Conservation (phyloP, 169 alveolate species). For the Cryptosporidium xiaoi region DNA sequence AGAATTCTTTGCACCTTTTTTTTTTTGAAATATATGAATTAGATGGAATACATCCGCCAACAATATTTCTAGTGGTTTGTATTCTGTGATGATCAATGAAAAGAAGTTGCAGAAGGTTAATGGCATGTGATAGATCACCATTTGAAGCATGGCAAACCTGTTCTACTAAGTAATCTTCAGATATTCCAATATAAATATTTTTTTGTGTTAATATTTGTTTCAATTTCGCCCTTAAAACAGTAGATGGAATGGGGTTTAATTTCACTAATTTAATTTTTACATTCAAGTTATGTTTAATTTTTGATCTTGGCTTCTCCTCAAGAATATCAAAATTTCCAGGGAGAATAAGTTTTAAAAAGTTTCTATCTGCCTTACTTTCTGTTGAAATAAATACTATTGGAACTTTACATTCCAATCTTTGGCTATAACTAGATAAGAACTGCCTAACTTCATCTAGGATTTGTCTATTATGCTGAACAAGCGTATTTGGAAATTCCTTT, state of each 20-base stretch:
- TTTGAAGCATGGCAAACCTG: slow-evolving; percentile 29
- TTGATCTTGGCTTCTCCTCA: background rate
- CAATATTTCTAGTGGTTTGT: background rate
- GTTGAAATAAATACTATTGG: slow-evolving; percentile 50
- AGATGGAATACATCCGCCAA: background rate
- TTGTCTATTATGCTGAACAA: slow-evolving; percentile 19
- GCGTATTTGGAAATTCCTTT: slow-evolving; percentile 61
- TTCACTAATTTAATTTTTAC: slow-evolving; percentile 8
- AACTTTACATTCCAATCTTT: background rate
- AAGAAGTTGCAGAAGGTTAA: slow-evolving; percentile 38
- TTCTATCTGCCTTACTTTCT: slow-evolving; percentile 25
- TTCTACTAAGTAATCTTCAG: slow-evolving; percentile 4
- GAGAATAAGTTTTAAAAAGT: slow-evolving; percentile 27
- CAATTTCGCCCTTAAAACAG: slow-evolving; percentile 21
- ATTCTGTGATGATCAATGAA: background rate
- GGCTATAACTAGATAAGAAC: slow-evolving; percentile 4
- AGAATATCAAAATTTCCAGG: slow-evolving; percentile 42
- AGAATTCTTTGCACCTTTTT: slow-evolving; percentile 1
- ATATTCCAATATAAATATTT: background rate
- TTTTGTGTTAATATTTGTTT: background rate
- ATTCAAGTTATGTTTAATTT: background rate
- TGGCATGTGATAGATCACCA: slow-evolving; percentile 58
- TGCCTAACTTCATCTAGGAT: slow-evolving; percentile 18
- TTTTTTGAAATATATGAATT: background rate
- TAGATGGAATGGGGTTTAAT: slow-evolving; percentile 50